These are phyloP conservation scores for Ambrosia hybrid DNA, from an alignment of 140 eudicot genomes.

Conservation along the genomic window DNA sequence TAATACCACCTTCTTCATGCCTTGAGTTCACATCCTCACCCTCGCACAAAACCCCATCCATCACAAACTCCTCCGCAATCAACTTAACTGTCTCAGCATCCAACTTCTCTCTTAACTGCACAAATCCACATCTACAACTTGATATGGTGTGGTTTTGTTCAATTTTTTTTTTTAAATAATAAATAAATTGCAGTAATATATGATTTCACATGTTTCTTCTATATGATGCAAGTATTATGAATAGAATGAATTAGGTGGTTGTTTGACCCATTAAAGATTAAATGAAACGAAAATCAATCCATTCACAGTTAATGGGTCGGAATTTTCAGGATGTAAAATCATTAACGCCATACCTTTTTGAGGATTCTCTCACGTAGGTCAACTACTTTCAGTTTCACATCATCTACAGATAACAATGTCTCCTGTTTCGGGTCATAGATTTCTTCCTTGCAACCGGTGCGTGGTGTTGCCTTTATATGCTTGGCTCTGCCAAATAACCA, in stretches of 20 bases:
- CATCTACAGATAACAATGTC: constrained; percentile 18
- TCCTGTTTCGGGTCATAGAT: constrained; percentile 42
- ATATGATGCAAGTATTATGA: neutral
- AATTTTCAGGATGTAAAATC: neutral
- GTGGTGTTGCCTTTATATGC: constrained; percentile 72
- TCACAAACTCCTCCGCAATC: constrained; percentile 55
- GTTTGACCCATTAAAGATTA: neutral
- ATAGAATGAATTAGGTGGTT: neutral
- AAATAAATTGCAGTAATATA: neutral
- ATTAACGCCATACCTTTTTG: constrained; percentile 46
- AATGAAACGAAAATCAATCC: neutral
- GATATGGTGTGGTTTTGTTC: neutral
- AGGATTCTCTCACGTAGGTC: constrained; percentile 55
- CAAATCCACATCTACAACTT: constrained; percentile 10
- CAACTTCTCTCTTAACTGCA: constrained; percentile 66
- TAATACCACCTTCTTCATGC: constrained; percentile 34
- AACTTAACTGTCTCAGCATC: constrained; percentile 56
- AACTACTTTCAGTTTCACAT: constrained; percentile 35
- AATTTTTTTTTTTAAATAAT: neutral
- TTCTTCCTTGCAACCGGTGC: constrained; percentile 43
- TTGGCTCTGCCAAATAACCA: constrained; percentile 56
- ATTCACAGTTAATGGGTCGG: constrained; percentile 3
- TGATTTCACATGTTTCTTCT: neutral
- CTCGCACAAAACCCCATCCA: constrained; percentile 53
- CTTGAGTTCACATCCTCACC: constrained; percentile 53